Conservation (phyloP, 2,329 filamentous ascomycete species). For the Aquanectria penicillioides region DNA sequence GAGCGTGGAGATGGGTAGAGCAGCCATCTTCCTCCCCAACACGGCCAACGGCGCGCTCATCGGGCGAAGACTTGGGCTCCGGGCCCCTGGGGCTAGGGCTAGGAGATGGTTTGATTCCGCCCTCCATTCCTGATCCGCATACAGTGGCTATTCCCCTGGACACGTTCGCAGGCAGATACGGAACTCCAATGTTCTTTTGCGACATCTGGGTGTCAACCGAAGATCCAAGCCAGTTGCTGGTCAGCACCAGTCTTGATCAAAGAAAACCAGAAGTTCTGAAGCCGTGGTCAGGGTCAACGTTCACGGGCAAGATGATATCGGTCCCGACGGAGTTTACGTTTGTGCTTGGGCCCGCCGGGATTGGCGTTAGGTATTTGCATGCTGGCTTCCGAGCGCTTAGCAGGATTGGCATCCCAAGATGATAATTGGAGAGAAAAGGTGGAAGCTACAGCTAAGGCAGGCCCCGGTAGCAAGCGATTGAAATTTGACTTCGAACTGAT, state of each 20-base stretch:
- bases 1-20: constrained; percentile 1
- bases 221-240: neutral
- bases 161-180: neutral
- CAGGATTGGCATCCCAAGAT: neutral
- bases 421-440: neutral
- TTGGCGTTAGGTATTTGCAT: neutral
- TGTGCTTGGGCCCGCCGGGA: neutral
- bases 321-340: neutral
- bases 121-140: neutral
- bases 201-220: neutral
- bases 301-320: neutral
- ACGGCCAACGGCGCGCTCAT: constrained; percentile 6
- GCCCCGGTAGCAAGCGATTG: too few relatives aligned
- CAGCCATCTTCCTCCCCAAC: constrained; percentile 3
- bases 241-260: neutral
- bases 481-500: too few relatives aligned
- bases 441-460: too few relatives aligned
- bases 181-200: neutral
- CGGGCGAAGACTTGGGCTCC: neutral
- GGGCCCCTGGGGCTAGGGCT: neutral
- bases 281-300: neutral
- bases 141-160: neutral
- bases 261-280: neutral
- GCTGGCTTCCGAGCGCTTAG: neutral
- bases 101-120: neutral